These are phyloP conservation scores for Blastomyces gilchristii DNA, from an alignment of 2,329 filamentous ascomycete species.

Conservation along the genomic window DNA sequence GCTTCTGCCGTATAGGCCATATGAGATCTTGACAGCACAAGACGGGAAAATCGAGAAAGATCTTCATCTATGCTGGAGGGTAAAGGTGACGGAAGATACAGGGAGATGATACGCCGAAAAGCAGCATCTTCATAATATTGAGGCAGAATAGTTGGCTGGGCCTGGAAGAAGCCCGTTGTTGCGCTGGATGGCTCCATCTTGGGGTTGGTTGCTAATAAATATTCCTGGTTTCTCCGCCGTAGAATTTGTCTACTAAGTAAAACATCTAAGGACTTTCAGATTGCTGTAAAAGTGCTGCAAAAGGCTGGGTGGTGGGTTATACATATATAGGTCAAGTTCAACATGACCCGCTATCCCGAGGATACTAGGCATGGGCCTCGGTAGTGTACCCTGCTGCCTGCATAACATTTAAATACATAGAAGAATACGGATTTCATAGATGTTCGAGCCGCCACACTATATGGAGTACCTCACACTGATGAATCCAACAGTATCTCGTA, in stretches of 20 bases:
- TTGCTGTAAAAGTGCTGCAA: background rate
- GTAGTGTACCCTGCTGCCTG: no score
- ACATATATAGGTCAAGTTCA: background rate
- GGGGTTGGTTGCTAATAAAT: background rate
- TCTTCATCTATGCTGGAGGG: constrained; percentile 17
- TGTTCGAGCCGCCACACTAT: no score
- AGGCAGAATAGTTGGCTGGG: constrained; percentile 15
- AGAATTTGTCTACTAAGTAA: background rate
- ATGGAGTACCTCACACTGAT: no score
- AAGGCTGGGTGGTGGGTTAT: background rate
- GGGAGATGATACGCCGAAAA: constrained; percentile 17
- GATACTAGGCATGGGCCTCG: background rate
- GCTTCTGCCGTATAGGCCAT: constrained; percentile 17
- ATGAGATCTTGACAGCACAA: constrained; percentile 17
- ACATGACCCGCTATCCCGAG: background rate
- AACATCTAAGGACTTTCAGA: background rate
- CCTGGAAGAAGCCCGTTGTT: constrained; percentile 21
- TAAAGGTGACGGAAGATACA: constrained; percentile 18
- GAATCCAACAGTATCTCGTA: no score
- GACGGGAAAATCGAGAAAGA: constrained; percentile 16
- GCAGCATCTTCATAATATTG: constrained; percentile 18
- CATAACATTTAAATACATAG: no score
- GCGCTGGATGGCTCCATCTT: constrained; percentile 20
- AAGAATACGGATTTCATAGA: no score
- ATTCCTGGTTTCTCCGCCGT: background rate